Conservation (phyloP, 768 basidiomycete species). For the Boletus vinaceobasis region DNA sequence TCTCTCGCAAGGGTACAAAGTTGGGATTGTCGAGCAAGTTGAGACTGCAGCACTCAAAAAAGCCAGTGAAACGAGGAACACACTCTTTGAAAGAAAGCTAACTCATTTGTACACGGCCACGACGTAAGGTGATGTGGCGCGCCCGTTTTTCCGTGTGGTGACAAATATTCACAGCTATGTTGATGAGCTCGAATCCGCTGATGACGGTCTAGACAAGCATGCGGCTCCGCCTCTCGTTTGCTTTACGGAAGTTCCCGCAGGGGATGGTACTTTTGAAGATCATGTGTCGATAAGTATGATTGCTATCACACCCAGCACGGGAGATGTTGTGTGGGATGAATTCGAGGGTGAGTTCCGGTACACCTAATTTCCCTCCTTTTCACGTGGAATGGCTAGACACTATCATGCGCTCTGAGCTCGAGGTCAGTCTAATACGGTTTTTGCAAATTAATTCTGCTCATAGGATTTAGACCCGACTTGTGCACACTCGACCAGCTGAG, state of each 20-base stretch:
- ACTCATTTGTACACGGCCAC: constrained; percentile 82
- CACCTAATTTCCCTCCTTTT: background rate
- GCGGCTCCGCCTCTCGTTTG: constrained; percentile 69
- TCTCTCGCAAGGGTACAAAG: constrained; percentile 74
- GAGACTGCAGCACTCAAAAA: constrained; percentile 92
- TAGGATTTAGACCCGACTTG: constrained; percentile 70
- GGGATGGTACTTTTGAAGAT: constrained; percentile 13
- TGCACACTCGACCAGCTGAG: constrained; percentile 82
- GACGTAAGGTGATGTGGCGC: constrained; percentile 52
- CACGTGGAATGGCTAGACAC: constrained; percentile 48
- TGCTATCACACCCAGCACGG: constrained; percentile 79
- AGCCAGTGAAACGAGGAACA: constrained; percentile 68
- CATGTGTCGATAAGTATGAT: constrained; percentile 66
- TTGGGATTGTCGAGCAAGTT: constrained; percentile 77
- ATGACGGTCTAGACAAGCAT: constrained; percentile 58
- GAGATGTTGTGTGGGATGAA: constrained; percentile 91
- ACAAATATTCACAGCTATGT: constrained; percentile 58
- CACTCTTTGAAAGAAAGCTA: constrained; percentile 69
- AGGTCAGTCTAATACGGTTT: constrained; percentile 43
- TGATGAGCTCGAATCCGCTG: constrained; percentile 69
- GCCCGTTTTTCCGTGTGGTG: background rate
- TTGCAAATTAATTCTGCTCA: background rate
- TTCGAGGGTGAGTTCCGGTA: constrained; percentile 58
- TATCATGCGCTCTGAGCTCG: constrained; percentile 83
- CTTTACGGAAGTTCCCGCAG: constrained; percentile 50